These are phyloP conservation scores for Toxoplasma gondii DNA, from an alignment of 169 alveolate species.

Conservation along the genomic window DNA sequence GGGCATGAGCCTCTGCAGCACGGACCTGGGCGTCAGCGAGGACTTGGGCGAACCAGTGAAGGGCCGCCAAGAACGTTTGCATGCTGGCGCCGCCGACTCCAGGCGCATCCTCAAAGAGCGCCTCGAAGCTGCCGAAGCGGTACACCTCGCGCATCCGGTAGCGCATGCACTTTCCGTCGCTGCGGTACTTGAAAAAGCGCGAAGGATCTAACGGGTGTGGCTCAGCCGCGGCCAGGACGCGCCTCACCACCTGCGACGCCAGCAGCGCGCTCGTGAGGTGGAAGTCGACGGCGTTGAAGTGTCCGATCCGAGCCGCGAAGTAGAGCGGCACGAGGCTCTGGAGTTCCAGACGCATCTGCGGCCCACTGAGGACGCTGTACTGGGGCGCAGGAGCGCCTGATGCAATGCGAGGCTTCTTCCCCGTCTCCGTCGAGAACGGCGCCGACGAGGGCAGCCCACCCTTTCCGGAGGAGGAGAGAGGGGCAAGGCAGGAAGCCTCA, in stretches of 20 bases:
- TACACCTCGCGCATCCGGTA: conserved; percentile 2
- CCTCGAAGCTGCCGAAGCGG: background rate
- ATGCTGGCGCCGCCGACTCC: background rate
- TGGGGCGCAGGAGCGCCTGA: too few species aligned
- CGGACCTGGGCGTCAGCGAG: background rate
- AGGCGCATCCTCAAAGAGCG: conserved; percentile 3
- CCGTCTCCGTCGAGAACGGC: too few species aligned
- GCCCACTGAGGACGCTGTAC: background rate
- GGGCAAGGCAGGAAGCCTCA: background rate
- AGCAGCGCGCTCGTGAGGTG: background rate
- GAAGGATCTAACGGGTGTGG: background rate
- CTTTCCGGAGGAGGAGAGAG: background rate
- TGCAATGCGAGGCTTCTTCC: too few species aligned
- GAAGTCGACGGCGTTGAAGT: background rate
- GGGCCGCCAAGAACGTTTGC: conserved; percentile 13
- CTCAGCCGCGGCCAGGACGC: background rate
- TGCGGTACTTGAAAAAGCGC: background rate
- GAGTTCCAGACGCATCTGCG: background rate
- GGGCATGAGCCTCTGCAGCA: background rate
- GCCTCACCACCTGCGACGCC: background rate
- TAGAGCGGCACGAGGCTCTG: conserved; percentile 31
- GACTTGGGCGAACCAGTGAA: conserved; percentile 13
- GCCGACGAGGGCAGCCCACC: background rate
- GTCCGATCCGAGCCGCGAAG: background rate
- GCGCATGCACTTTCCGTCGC: background rate